A percentile compares a stretch with the other conserved stretches of the same genome.
phyloP scores from a whole-genome alignment of 2,329 filamentous ascomycete species.

The Pseudonectria buxi region DNA sequence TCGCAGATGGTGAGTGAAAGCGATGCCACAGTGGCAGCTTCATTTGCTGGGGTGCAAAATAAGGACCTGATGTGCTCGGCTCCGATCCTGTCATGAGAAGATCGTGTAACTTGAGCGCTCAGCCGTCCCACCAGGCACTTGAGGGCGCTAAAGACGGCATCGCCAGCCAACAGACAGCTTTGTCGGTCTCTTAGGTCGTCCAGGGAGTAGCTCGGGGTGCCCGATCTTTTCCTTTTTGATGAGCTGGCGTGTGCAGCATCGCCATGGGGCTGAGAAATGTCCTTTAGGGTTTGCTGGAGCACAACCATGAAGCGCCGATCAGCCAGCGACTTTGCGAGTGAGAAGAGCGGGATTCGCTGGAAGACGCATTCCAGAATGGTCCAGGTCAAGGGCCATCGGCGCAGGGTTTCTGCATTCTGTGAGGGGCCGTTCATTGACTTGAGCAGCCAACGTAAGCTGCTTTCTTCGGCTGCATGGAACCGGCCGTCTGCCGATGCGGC shows the following conservation, averaged over 20 bases:
- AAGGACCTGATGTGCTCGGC: conserved; percentile 53
- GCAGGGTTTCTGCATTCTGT: conserved; percentile 43
- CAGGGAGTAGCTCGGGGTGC: conserved; percentile 31
- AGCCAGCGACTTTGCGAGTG: conserved; percentile 63
- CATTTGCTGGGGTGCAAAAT: conserved; percentile 43
- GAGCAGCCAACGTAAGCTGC: conserved; percentile 55
- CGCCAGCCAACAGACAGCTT: conserved; percentile 39
- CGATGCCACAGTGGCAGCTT: conserved; percentile 39
- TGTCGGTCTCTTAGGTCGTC: conserved; percentile 31
- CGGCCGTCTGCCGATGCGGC: conserved; percentile 33
- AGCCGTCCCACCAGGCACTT: conserved; percentile 40
- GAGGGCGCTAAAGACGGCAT: conserved; percentile 42
- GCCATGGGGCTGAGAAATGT: conserved; percentile 37
- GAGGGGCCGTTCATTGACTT: conserved; percentile 49
- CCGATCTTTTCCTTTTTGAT: conserved; percentile 42
- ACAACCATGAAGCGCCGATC: conserved; percentile 62
- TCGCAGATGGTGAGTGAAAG: conserved; percentile 41
- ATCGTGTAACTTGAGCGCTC: conserved; percentile 25
- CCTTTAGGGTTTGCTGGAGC: conserved; percentile 58
- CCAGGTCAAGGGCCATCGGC: conserved; percentile 54
- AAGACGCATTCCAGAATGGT: conserved; percentile 55
- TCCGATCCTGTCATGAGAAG: conserved; percentile 43
- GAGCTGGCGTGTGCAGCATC: conserved; percentile 18
- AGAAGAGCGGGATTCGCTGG: conserved; percentile 59
- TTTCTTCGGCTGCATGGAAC: conserved; percentile 50